Conservation (phyloP, 1,284 basidiomycete species). For the Neonothopanus nambi region DNA sequence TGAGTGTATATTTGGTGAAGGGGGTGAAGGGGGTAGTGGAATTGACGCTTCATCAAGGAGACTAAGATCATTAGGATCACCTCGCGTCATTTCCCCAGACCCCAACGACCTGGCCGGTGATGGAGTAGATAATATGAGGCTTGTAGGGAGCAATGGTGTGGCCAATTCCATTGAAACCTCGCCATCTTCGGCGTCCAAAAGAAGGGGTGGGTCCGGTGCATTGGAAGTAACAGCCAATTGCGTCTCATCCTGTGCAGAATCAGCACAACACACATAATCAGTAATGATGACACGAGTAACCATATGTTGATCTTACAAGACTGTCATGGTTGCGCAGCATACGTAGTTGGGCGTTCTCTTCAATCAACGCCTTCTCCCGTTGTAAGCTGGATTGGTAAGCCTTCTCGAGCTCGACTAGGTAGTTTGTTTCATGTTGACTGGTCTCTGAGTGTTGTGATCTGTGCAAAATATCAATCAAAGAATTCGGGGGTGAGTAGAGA, state of each 20-base stretch:
- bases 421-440: background rate
- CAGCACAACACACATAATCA: background rate
- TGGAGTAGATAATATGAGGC: conserved; percentile 16
- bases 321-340: background rate
- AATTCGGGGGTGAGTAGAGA: background rate
- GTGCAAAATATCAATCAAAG: background rate
- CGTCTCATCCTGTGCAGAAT: background rate
- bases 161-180: conserved; percentile 60
- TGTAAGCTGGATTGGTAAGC: conserved; percentile 6
- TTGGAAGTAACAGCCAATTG: background rate
- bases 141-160: conserved; percentile 50
- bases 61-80: background rate
- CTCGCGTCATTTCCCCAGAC: background rate
- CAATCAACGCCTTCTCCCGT: conserved; percentile 9
- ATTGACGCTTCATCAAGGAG: background rate
- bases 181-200: conserved; percentile 29
- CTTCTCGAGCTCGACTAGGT: background rate
- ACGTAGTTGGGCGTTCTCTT: conserved; percentile 16
- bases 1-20: background rate
- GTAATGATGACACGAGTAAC: no score
- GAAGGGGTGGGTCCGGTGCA: background rate
- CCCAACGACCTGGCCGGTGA: background rate
- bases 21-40: background rate
- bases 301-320: background rate
- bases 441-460: background rate